Evolutionary conservation across 2,329 filamentous ascomycete genomes (phyloP), one percentile per base, ranked within the genome.

Genomic region (Ilyonectria destructans): DNA sequence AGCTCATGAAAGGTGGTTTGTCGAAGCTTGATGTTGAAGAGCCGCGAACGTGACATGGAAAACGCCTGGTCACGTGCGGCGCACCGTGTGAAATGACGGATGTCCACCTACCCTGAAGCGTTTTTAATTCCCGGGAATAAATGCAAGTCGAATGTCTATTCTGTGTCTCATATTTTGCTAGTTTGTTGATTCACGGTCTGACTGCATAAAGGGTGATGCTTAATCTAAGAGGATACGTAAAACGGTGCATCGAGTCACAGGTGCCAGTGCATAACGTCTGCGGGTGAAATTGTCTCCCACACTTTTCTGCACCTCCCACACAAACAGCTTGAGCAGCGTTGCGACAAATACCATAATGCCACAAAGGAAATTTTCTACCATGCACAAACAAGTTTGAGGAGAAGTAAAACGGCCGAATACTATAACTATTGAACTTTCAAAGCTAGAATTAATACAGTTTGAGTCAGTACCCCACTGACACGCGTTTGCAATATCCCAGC

Each of bases 31-130:
- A 45, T 45, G 43, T 61, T 43, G 40, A 58, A 33, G 51, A 31
- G 21, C 48, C 48, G 52, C 65, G 63, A 68, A 70, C 67, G 68
- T 74, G 72, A 72, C 68, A 52, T 70, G 48, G 45, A 43, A 57
- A 75, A 76, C 74, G 73, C 74, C 74, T 69, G 48, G 58, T 76
- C 74, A 76, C 74, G 74, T 76, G 74, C n/a, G 7, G 15, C 2
- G 6, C 51, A 13, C 6, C n/a, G 13, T 35, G n/a, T 19, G 5
- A 35, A 12, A 26, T 26, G 6, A 26, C 26, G 46, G 9, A 19
- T 15, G 10, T 35, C 51, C 9, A 54, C 19, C 43, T 73, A 73
- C 71, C 71, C 71, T 73, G n/a, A 51, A 61, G 9, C 48, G 9
- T 12, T 12, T 12, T 33, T 8, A 12, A 33, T 33, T 43, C 7